These are phyloP conservation scores for Przewalskia tangutica DNA, from an alignment of 257 asterid genomes.

Conservation along the genomic window DNA sequence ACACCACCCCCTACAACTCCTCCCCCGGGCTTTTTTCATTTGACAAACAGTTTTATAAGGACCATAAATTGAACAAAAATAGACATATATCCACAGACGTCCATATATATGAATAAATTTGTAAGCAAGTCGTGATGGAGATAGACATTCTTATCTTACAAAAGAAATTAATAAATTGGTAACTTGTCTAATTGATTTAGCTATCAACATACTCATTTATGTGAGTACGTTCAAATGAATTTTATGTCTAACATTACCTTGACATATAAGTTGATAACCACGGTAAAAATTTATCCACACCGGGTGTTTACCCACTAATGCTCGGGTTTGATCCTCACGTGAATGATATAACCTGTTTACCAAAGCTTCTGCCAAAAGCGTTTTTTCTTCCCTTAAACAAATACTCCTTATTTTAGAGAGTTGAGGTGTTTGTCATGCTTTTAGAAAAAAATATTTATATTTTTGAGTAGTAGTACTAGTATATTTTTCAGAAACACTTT, in stretches of 20 bases:
- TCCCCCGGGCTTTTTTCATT: neutral
- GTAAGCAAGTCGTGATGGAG: neutral
- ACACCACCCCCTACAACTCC: neutral
- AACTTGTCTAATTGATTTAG: neutral
- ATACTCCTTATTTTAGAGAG: neutral
- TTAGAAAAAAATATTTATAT: neutral
- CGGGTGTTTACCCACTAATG: neutral
- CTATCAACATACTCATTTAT: neutral
- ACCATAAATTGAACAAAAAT: neutral
- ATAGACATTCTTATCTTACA: neutral
- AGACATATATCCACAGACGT: neutral
- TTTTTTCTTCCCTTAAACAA: too few relatives aligned
- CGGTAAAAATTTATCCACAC: too few relatives aligned
- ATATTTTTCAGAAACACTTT: too few relatives aligned
- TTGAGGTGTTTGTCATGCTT: neutral
- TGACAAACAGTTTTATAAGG: neutral
- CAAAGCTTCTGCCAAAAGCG: neutral
- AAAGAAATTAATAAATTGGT: neutral
- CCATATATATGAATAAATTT: neutral
- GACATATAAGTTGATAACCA: neutral
- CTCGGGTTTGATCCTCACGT: neutral
- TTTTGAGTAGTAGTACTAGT: too few relatives aligned
- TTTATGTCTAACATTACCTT: neutral
- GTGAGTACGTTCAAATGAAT: neutral
- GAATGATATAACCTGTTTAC: neutral